A percentile compares a stretch with the other conserved stretches of the same genome.
These are phyloP conservation scores for Colletotrichum sp. DNA, from an alignment of 2,329 filamentous ascomycete genomes.

Conservation along the genomic window DNA sequence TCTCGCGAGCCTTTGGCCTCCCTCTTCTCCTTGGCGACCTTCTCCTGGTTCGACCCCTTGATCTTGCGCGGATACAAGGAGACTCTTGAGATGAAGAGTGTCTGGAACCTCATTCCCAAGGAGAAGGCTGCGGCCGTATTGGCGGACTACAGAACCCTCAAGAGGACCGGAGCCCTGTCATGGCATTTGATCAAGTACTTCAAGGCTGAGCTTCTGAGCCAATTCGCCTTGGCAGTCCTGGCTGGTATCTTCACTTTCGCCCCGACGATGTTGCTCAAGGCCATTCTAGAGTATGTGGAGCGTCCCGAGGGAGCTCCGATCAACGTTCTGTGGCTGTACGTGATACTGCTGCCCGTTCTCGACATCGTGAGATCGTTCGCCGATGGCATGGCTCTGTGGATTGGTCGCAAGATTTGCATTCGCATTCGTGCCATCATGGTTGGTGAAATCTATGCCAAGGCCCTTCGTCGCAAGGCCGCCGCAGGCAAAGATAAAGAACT, in stretches of 20 bases:
- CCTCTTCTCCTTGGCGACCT: constrained; percentile 85
- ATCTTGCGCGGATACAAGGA: constrained; percentile 89
- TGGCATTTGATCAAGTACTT: constrained; percentile 88
- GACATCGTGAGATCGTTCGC: constrained; percentile 82
- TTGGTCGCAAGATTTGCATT: constrained; percentile 93
- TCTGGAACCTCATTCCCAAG: constrained; percentile 89
- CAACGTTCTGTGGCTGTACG: constrained; percentile 95
- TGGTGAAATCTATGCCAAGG: constrained; percentile 96
- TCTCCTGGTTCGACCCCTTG: constrained; percentile 88
- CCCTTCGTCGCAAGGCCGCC: constrained; percentile 87
- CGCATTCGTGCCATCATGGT: constrained; percentile 93
- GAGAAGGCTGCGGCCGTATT: constrained; percentile 88
- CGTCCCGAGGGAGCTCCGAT: constrained; percentile 74
- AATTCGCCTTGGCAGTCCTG: constrained; percentile 81
- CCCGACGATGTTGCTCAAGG: constrained; percentile 87
- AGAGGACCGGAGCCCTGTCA: constrained; percentile 80
- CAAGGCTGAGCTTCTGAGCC: constrained; percentile 74
- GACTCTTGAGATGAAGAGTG: constrained; percentile 80
- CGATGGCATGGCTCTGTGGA: constrained; percentile 88
- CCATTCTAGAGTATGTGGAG: constrained; percentile 95
- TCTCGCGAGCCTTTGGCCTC: constrained; percentile 88
- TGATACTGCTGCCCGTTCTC: constrained; percentile 85
- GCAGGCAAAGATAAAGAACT: constrained; percentile 77
- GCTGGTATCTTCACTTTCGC: constrained; percentile 87
- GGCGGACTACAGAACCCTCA: constrained; percentile 81